Base-by-base conservation (phyloP, 2,329 filamentous ascomycete genomes). In the Pseudonectria buxi region DNA sequence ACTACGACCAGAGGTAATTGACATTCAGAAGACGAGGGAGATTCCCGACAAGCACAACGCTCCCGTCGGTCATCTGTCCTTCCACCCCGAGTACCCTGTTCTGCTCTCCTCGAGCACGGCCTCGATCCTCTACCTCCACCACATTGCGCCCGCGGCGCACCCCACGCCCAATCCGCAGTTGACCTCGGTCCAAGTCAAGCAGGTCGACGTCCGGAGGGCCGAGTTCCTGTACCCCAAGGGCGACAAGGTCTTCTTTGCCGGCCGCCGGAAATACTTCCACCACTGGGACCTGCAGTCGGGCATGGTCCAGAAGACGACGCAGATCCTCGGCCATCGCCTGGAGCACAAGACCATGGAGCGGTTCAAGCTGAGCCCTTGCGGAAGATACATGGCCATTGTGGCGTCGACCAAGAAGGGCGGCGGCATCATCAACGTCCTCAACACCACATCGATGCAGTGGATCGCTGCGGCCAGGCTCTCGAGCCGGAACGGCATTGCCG, bases 321-420 rank as follows among this genome's bases (percentile, higher is more conserved):
- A 83, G 56, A 67, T 92, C 40, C 76, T 83, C 55, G 78, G 88
- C 44, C 82, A 88, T 48, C 71, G 81, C 46, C 74, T 85, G 36
- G 86, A 94, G 61, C 89, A 95, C 60, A 83, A 81, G 51, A 83
- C 77, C 27, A 95, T 95, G 87, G 92, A 96, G 61, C 72, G 73
- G 22, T 94, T 98, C 71, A 85, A 83, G 50, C 67, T 94, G 16
- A 94, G 86, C 30, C 89, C 92, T 0, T 86, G 86, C 54, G 90
- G 90, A 2, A 75, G 78, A 30, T 89, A 89, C 61, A 82, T 98
- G 69, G 92, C 83, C 10, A 65, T 98, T 4, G 72, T 86, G 12
- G 87, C 86, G 12, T 82, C 85, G 2, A 78, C 81, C 3, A 80
- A 77, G 53, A 95, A 94, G 61, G 87, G 88, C 18, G 88, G 89